Conservation (phyloP, 495 filamentous ascomycete genomes). For the Aspergillus ostianus region DNA sequence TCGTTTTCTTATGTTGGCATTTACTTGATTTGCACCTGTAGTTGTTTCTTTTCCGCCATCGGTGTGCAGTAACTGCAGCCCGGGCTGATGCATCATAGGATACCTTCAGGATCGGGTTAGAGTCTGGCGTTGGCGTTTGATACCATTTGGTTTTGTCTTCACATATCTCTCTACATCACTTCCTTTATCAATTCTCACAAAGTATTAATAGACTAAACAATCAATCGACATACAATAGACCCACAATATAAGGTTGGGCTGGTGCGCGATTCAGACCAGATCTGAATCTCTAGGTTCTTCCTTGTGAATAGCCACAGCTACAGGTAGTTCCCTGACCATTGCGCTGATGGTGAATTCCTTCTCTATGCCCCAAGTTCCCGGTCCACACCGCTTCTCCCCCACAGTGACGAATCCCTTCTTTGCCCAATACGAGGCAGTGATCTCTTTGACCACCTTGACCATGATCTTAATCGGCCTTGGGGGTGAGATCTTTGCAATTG, state of each 20-base stretch:
- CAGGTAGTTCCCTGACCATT: too few species aligned
- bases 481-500: too few species aligned
- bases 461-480: too few species aligned
- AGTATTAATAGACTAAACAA: background rate
- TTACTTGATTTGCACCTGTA: background rate
- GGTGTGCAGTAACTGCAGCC: background rate
- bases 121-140: background rate
- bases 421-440: too few species aligned
- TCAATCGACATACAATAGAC: background rate
- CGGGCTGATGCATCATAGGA: background rate
- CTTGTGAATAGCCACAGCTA: too few species aligned
- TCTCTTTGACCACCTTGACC: too few species aligned
- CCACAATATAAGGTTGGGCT: background rate
- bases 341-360: too few species aligned
- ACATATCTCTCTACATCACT: too few species aligned
- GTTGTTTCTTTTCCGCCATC: background rate
- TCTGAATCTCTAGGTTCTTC: too few species aligned
- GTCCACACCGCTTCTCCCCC: too few species aligned
- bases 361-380: too few species aligned
- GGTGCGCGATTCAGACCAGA: background rate
- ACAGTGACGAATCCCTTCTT: too few species aligned
- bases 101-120: background rate
- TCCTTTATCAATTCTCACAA: background rate
- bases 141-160: background rate
- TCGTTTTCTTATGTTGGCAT: background rate